Evolutionary conservation across 768 basidiomycete species (phyloP), one percentile per base, ranked within the genome.

Genomic region (Asterophora parasitica): DNA sequence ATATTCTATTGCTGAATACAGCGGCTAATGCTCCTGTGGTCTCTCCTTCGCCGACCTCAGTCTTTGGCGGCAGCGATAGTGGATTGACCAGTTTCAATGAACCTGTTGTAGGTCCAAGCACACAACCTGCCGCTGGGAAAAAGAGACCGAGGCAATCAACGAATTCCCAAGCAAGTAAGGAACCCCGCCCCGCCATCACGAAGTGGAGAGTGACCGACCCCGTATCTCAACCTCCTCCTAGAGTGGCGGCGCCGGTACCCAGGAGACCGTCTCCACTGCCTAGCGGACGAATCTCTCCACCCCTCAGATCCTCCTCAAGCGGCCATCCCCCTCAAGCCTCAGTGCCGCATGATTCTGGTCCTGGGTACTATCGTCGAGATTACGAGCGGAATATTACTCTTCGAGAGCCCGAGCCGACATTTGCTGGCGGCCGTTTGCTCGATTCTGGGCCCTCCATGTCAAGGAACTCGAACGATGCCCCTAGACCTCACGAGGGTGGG

Each of bases 321-420:
- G 44, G 40, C 43, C 35, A 49, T 48, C 38, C 35, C 56, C 23
- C 6, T 23, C 23, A 23, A 23, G n/a, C n/a, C n/a, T 23, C 23
- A 3, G 49, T 7, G 23, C 26, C 30, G 17, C 50, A 49, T 27
- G 28, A 48, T 3, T 44, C 47, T 12, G 37, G 45, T 7, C 50
- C 52, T 15, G 42, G 52, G 5, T 57, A 66, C 42, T 69, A 66
- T 33, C 60, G 69, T 33, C 63, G 59, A 30, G 55, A 69, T 47
- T 68, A 75, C 61, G 68, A 63, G 44, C 51, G 42, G 19, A 34
- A 46, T 46, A 7, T 19, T 13, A 39, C 43, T 16, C 43, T 43
- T 6, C 43, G 44, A 13, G 47, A 52, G 10, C 31, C 39, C 4
- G 47, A 43, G 13, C n/a, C 39, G 15, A 26, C 31, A 7, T 2